phyloP scores from a whole-genome alignment of 441 rosid genomes.

The Kokia cookei region DNA sequence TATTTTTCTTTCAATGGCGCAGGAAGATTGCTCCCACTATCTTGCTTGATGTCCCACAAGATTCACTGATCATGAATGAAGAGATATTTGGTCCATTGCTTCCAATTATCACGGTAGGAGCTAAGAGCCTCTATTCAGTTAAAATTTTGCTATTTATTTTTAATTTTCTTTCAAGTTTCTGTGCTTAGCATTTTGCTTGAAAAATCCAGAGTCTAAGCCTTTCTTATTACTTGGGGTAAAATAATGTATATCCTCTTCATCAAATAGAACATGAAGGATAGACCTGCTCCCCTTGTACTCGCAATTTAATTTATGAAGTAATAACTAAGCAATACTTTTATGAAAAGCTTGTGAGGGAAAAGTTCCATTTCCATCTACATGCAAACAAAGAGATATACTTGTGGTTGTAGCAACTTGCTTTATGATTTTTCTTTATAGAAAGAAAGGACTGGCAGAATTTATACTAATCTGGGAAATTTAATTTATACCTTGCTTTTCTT shows the following conservation, averaged over 20 bases:
- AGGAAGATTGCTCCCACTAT: constrained; percentile 71
- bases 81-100: constrained; percentile 86
- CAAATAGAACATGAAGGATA: background rate
- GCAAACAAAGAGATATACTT: background rate
- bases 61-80: constrained; percentile 63
- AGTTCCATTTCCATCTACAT: background rate
- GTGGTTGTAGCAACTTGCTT: background rate
- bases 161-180: background rate
- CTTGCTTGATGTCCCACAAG: constrained; percentile 56
- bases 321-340: background rate
- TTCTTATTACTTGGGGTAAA: background rate
- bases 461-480: background rate
- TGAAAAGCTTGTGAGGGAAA: background rate
- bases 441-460: background rate
- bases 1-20: constrained; percentile 22
- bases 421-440: background rate
- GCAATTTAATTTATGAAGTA: background rate
- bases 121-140: background rate
- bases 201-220: background rate
- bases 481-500: background rate
- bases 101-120: constrained; percentile 54
- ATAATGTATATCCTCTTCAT: background rate
- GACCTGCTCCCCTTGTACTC: background rate
- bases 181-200: background rate
- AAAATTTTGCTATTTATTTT: background rate